Percentiles rank a stretch among this genome's conserved stretches.
Conservation (phyloP, 805 yeast genomes). For the Kodamaea kaohsiungensis region DNA sequence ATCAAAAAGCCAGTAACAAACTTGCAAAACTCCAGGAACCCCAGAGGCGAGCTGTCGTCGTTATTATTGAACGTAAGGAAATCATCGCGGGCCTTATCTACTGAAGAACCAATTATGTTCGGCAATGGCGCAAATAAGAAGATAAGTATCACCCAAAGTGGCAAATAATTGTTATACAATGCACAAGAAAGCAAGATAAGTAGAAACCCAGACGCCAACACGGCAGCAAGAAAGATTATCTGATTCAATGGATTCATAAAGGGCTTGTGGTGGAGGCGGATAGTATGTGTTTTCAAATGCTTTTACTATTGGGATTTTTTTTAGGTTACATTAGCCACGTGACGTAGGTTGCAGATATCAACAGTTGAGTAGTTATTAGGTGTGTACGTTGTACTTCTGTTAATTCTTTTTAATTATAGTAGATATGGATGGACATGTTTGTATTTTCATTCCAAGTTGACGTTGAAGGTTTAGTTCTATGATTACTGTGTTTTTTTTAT, state of each 20-base stretch:
- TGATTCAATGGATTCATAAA: conserved; percentile 47
- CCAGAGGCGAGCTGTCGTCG: conserved; percentile 36
- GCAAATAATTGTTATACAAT: conserved; percentile 42
- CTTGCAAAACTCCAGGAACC: conserved; percentile 41
- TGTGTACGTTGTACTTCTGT: too few relatives aligned
- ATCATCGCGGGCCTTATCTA: conserved; percentile 42
- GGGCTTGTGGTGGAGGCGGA: not conserved
- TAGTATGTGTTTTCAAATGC: not conserved
- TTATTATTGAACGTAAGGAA: conserved; percentile 45
- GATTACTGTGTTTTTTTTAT: too few relatives aligned
- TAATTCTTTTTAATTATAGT: too few relatives aligned
- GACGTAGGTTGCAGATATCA: not conserved
- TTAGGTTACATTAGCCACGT: not conserved
- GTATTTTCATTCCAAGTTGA: too few relatives aligned
- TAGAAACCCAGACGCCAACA: conserved; percentile 46
- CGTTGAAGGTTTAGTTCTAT: too few relatives aligned
- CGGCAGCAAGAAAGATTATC: conserved; percentile 47
- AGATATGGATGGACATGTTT: too few relatives aligned
- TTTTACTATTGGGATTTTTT: not conserved
- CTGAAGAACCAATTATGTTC: conserved; percentile 37
- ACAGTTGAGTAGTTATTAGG: not conserved
- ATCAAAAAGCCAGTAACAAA: conserved; percentile 41
- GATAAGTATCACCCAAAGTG: conserved; percentile 44
- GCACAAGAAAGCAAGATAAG: conserved; percentile 47
- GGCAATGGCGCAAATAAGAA: conserved; percentile 48